Conservation (phyloP, 1,284 basidiomycete genomes). For the Thecaphora thlaspeos region DNA sequence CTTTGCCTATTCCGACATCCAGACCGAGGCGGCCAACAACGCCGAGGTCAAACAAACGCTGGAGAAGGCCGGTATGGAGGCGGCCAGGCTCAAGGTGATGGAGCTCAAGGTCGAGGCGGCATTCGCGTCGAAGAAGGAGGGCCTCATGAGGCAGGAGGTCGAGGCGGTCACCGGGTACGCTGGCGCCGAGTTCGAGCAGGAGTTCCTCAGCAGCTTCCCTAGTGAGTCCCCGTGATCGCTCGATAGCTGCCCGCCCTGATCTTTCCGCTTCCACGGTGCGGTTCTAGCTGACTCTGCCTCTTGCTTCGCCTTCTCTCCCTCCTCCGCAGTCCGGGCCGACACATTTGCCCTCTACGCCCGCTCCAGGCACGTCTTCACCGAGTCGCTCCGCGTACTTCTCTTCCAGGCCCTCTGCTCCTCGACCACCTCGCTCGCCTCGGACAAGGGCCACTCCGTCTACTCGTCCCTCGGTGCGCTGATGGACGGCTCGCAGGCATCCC, state of each 20-base stretch:
- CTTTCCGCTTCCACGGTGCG: too few relatives aligned
- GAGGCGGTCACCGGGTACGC: constrained; percentile 40
- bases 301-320: neutral
- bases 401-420: constrained; percentile 40
- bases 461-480: constrained; percentile 42
- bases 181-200: constrained; percentile 36
- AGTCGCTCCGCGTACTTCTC: constrained; percentile 44
- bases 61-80: constrained; percentile 41
- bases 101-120: constrained; percentile 25
- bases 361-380: constrained; percentile 51
- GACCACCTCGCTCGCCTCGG: constrained; percentile 1
- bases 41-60: constrained; percentile 14
- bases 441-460: constrained; percentile 24
- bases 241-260: too few relatives aligned
- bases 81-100: constrained; percentile 38
- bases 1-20: constrained; percentile 24
- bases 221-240: neutral
- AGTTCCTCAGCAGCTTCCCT: constrained; percentile 49
- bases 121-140: constrained; percentile 11
- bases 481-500: constrained; percentile 46
- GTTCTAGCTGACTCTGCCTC: too few relatives aligned
- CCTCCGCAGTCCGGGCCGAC: constrained; percentile 32
- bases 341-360: constrained; percentile 42
- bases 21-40: constrained; percentile 23
- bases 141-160: constrained; percentile 26